Evolutionary conservation across 176 grass and related monocot species (phyloP).

Genomic region (Musa acuminata): DNA sequence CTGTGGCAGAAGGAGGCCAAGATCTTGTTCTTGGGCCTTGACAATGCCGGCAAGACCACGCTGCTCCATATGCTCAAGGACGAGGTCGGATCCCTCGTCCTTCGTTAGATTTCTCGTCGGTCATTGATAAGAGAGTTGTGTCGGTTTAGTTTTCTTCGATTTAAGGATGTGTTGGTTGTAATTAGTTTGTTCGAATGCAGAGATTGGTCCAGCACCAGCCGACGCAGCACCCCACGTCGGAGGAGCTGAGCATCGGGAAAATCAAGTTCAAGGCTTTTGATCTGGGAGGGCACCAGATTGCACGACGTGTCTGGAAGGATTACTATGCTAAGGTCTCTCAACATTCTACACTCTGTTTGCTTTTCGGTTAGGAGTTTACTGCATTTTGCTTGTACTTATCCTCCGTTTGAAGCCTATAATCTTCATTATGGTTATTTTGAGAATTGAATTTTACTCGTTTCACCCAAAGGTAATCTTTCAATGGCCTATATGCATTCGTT

Average conservation of each 20-base stretch:
- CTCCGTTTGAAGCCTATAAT: too few species aligned
- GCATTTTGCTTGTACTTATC: too few species aligned
- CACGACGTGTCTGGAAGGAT: conserved; percentile 4
- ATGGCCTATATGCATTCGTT: too few species aligned
- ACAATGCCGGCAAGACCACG: conserved; percentile 7
- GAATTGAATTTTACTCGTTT: too few species aligned
- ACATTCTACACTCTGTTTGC: neutral
- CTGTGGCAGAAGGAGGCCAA: conserved; percentile 11
- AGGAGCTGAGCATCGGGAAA: conserved; percentile 2
- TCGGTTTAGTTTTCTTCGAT: neutral
- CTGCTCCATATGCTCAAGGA: conserved; percentile 8
- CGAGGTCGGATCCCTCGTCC: neutral
- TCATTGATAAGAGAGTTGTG: neutral
- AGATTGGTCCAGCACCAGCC: conserved; percentile 1
- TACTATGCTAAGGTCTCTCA: conserved; percentile 2
- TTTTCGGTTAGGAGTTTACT: neutral
- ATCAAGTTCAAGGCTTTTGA: conserved; percentile 12
- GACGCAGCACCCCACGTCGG: conserved; percentile 2
- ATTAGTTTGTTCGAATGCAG: neutral
- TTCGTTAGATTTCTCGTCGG: neutral
- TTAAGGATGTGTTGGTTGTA: neutral
- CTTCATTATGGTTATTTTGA: too few species aligned
- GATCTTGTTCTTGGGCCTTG: conserved; percentile 4
- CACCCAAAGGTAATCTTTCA: too few species aligned
- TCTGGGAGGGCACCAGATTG: conserved; percentile 1